These are phyloP conservation scores for Margaritispora aquatica DNA, from an alignment of 495 filamentous ascomycete genomes.

Conservation along the genomic window DNA sequence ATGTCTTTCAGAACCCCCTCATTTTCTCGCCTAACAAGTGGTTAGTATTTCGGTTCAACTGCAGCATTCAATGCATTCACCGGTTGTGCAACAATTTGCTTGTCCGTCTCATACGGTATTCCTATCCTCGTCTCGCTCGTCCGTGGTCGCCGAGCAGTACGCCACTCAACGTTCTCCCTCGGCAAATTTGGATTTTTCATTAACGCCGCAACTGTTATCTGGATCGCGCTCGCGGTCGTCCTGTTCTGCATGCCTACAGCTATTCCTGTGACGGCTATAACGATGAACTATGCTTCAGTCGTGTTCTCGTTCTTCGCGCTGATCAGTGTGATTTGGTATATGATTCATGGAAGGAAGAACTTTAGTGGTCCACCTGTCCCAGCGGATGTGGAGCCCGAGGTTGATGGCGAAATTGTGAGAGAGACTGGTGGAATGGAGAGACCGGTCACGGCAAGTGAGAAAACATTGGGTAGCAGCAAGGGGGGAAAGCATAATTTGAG, in stretches of 20 bases:
- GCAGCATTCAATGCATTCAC: constrained; percentile 63
- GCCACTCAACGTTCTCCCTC: constrained; percentile 40
- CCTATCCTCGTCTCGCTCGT: constrained; percentile 53
- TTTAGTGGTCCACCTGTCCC: constrained; percentile 56
- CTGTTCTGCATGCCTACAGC: constrained; percentile 38
- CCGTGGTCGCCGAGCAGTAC: constrained; percentile 35
- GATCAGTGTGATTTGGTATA: constrained; percentile 59
- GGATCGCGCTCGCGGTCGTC: constrained; percentile 39
- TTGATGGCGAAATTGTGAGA: constrained; percentile 23
- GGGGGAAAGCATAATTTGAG: neutral
- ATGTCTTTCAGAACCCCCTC: too few species aligned
- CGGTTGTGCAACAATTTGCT: constrained; percentile 58
- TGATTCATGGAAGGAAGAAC: constrained; percentile 57
- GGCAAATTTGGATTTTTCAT: constrained; percentile 42
- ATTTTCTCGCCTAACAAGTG: too few species aligned
- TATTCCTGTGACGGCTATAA: constrained; percentile 38
- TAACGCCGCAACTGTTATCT: constrained; percentile 41
- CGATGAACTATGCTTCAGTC: constrained; percentile 59
- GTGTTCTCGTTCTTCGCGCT: constrained; percentile 56
- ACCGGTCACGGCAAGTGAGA: constrained; percentile 9
- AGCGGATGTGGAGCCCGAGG: constrained; percentile 30
- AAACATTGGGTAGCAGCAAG: neutral
- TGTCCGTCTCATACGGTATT: constrained; percentile 55
- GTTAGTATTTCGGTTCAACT: constrained; percentile 48
- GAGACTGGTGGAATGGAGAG: constrained; percentile 14